phyloP scores from a whole-genome alignment of 2,329 filamentous ascomycete species.

The Aspergillus neotritici region DNA sequence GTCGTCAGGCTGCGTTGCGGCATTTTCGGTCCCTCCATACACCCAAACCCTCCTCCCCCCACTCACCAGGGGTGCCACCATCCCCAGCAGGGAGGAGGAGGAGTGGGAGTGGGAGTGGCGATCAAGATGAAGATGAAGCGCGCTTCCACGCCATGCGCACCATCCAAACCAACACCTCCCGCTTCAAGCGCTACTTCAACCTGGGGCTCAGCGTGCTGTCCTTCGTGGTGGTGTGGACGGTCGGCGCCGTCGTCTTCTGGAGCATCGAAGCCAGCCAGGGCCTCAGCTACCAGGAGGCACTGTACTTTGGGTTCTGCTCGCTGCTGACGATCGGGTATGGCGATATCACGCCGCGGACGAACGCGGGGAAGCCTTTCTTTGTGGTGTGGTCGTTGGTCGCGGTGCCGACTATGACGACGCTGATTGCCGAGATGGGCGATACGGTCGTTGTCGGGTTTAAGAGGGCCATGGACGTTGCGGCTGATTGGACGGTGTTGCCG shows the following conservation, averaged over 20 bases:
- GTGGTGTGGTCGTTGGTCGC: constrained; percentile 89
- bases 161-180: constrained; percentile 63
- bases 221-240: constrained; percentile 72
- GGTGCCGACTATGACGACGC: constrained; percentile 79
- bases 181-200: constrained; percentile 67
- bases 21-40: constrained; percentile 34
- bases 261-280: constrained; percentile 47
- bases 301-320: constrained; percentile 83
- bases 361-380: constrained; percentile 76
- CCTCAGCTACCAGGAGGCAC: constrained; percentile 64
- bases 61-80: constrained; percentile 10
- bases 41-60: constrained; percentile 1
- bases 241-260: constrained; percentile 73
- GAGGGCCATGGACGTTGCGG: constrained; percentile 54
- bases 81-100: constrained; percentile 26
- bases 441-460: constrained; percentile 68
- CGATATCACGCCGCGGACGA: constrained; percentile 69
- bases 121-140: constrained; percentile 60
- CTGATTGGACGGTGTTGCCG: constrained; percentile 62
- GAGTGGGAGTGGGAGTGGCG: too few species aligned
- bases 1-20: constrained; percentile 50
- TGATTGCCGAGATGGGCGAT: constrained; percentile 77
- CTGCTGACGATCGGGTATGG: constrained; percentile 86
- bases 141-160: constrained; percentile 76
- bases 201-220: constrained; percentile 61